A percentile compares a stretch with the other conserved stretches of the same genome.
Evolutionary conservation across 208 protist genomes (phyloP).

Genomic region (Wallacemonas collosoma): DNA sequence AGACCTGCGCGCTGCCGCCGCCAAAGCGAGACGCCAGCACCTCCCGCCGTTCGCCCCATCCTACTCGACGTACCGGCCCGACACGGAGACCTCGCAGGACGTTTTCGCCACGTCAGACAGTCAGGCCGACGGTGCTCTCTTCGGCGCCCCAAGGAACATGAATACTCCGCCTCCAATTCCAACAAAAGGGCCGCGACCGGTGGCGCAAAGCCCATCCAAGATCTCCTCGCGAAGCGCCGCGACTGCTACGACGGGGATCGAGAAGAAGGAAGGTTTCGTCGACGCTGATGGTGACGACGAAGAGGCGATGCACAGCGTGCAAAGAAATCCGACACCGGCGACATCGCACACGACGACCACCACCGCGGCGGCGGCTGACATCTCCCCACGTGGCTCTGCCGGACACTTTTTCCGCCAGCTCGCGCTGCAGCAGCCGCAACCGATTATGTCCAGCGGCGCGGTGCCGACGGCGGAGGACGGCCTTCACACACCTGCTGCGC

Average conservation of each 20-base stretch:
- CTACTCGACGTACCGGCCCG: background rate
- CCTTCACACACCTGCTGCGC: conserved; percentile 3
- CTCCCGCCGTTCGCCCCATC: too few species aligned
- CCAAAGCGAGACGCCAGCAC: background rate
- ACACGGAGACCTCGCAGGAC: background rate
- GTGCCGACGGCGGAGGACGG: background rate
- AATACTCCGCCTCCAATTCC: background rate
- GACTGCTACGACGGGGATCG: background rate
- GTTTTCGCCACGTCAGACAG: background rate
- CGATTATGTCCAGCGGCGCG: background rate
- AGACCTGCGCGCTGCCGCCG: conserved; percentile 9
- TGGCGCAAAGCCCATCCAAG: too few species aligned
- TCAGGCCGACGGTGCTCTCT: background rate
- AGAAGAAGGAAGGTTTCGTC: background rate
- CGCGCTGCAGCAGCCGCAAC: background rate
- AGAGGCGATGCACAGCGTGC: too few species aligned
- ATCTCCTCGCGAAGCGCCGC: too few species aligned
- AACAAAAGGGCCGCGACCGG: background rate
- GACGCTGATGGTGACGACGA: background rate
- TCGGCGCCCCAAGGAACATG: conserved; percentile 16
- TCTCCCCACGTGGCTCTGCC: background rate
- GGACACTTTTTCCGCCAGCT: conserved; percentile 14
- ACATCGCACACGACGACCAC: too few species aligned
- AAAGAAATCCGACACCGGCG: too few species aligned
- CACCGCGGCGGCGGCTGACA: too few species aligned